Evolutionary conservation across 108 stramenopile genomes (phyloP).

Genomic region (Nannochloropsis gaditana): DNA sequence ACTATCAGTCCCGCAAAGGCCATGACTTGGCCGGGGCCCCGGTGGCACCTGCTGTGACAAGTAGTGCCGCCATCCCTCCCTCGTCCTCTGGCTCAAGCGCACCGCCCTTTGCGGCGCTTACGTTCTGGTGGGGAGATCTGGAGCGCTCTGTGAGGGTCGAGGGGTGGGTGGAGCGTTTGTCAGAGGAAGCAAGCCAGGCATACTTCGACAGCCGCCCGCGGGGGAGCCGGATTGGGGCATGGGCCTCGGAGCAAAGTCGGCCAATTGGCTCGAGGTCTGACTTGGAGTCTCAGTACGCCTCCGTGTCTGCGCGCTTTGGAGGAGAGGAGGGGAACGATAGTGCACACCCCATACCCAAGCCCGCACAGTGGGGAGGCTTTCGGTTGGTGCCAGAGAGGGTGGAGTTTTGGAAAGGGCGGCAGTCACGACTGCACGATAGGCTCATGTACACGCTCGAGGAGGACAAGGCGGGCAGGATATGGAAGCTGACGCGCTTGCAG

Average conservation of each 20-base stretch:
- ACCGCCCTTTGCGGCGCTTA: slow-evolving; percentile 39
- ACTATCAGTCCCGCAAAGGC: slow-evolving; percentile 53
- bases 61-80: not conserved
- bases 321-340: not conserved
- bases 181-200: slow-evolving; percentile 52
- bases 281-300: slow-evolving; percentile 45
- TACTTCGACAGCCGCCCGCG: slow-evolving; percentile 55
- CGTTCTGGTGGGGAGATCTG: slow-evolving; percentile 59
- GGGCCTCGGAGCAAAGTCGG: slow-evolving; percentile 54
- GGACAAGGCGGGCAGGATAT: slow-evolving; percentile 20
- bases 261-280: slow-evolving; percentile 46
- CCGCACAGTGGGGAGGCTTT: slow-evolving; percentile 56
- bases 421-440: slow-evolving; percentile 55
- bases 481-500: slow-evolving; percentile 49
- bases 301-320: slow-evolving; percentile 17
- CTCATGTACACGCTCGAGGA: slow-evolving; percentile 43
- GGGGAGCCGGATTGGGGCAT: slow-evolving; percentile 56
- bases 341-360: slow-evolving; percentile 38
- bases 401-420: slow-evolving; percentile 59
- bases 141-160: slow-evolving; percentile 58
- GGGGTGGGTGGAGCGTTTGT: slow-evolving; percentile 49
- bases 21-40: slow-evolving; percentile 17
- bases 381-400: slow-evolving; percentile 52
- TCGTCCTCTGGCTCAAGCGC: not conserved
- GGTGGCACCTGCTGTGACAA: not conserved